Evolutionary conservation across 2,329 filamentous ascomycete genomes (phyloP).

Genomic region (Fusarium sp.): DNA sequence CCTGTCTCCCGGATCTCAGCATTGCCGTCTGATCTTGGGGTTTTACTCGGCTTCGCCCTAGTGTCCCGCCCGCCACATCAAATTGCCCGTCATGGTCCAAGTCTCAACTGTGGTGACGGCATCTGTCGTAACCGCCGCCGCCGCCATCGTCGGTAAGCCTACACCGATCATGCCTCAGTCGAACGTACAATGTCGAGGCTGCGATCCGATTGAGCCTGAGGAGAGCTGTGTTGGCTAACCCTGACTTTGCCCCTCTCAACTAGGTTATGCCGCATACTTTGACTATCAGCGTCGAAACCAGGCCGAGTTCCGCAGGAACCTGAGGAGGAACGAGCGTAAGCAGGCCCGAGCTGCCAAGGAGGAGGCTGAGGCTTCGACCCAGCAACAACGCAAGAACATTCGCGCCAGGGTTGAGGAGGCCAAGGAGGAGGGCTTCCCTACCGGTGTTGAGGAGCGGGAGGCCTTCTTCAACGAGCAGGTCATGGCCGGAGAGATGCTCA

Average conservation of each 20-base stretch:
- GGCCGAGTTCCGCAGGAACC: conserved; percentile 72
- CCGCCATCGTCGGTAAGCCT: conserved; percentile 66
- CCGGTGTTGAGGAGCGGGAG: conserved; percentile 92
- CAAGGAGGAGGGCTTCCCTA: conserved; percentile 91
- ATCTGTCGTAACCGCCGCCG: conserved; percentile 69
- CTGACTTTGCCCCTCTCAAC: not conserved
- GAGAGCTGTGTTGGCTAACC: conserved; percentile 25
- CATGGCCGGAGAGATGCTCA: conserved; percentile 85
- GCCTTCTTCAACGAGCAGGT: conserved; percentile 97
- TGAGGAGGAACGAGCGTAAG: conserved; percentile 80
- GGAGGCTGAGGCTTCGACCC: conserved; percentile 72
- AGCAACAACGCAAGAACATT: conserved; percentile 78
- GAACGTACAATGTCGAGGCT: not conserved
- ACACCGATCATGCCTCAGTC: not conserved
- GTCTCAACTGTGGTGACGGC: conserved; percentile 68
- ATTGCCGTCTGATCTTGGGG: conserved; percentile 18
- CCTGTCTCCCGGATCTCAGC: conserved; percentile 12
- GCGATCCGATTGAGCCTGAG: not conserved
- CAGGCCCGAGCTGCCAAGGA: conserved; percentile 78
- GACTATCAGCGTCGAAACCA: conserved; percentile 73
- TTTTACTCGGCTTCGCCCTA: conserved; percentile 14
- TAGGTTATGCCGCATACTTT: conserved; percentile 76
- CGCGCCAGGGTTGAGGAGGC: conserved; percentile 80
- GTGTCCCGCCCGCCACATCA: conserved; percentile 19
- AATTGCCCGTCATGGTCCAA: conserved; percentile 55